A percentile compares a stretch with the other conserved stretches of the same genome.
phyloP scores from a whole-genome alignment of 2,329 filamentous ascomycete species.

The Chaetoscypha palmicola region DNA sequence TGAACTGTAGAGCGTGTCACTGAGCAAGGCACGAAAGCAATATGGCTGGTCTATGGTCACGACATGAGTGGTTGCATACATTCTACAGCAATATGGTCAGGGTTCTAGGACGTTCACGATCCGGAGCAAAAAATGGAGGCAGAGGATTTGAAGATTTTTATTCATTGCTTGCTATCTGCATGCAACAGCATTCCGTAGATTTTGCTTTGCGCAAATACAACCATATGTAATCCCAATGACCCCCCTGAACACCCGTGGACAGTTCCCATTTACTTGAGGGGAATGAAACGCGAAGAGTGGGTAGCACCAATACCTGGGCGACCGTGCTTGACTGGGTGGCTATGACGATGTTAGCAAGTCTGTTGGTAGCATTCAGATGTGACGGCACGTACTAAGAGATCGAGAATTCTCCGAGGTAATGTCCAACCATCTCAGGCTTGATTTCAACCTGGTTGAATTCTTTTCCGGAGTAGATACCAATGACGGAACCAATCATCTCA shows the following conservation, averaged over 20 bases:
- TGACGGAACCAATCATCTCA: constrained; percentile 98
- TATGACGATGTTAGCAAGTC: too few species aligned
- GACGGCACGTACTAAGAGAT: constrained; percentile 99
- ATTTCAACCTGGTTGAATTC: constrained; percentile 99
- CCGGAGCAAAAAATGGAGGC: background rate
- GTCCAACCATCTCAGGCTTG: constrained; percentile 99
- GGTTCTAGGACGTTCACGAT: too few species aligned
- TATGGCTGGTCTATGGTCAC: too few species aligned
- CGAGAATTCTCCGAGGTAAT: constrained; percentile 98
- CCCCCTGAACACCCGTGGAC: constrained; percentile 22
- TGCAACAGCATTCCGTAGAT: constrained; percentile 5
- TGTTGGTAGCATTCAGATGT: too few species aligned
- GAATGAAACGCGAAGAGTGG: constrained; percentile 99
- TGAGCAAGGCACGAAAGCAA: too few species aligned
- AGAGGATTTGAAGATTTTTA: constrained; percentile 5
- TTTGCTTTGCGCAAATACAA: constrained; percentile 10
- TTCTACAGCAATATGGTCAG: too few species aligned
- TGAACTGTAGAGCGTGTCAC: too few species aligned
- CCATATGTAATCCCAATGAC: constrained; percentile 18
- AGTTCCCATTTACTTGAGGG: constrained; percentile 74
- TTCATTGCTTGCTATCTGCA: constrained; percentile 7
- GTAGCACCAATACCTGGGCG: constrained; percentile 98
- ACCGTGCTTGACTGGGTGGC: constrained; percentile 97
- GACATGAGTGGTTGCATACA: too few species aligned
- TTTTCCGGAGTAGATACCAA: constrained; percentile 99